Base-by-base conservation (phyloP, 305 asterid species). In the Fraxinus sp. region DNA sequence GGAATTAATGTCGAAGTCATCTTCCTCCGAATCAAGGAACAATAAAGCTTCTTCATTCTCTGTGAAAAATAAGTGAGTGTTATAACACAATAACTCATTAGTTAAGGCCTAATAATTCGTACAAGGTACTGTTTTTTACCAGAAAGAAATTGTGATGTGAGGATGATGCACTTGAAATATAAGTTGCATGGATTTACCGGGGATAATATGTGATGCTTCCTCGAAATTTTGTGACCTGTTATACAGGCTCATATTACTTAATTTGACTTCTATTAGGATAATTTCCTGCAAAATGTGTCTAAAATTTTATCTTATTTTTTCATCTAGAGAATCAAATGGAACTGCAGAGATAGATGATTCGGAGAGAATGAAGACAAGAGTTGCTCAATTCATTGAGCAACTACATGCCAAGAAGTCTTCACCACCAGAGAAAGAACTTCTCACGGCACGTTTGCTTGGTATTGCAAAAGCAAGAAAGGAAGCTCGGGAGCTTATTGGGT, bases 401-500 rank as follows among this genome's bases (percentile, higher is more conserved):
- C 90, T 95, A 57, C 98, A 94, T 81, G 91, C 91, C 73, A 92
- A 74, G 49, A 73, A 73, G 66, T 91, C 98, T 20, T 89, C 97
- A 16, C 89, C 94, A 3, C 92, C 85, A 10, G 99, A 94, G 87
- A 95, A 85, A 86, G 98, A 95, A 84, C 97, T 95, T 75, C 91
- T 89, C 82, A 91, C 97, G 20, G 93, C 97, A 83, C 92, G 94
- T 74, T 89, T 95, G 92, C 92, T 94, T 41, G 94, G 94, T 79
- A 90, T 94, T 81, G 93, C 92, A 74, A 93, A 89, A 89, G 86
- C 97, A 77, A 91, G 98, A 87, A 93, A 91, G 90, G 97, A 90
- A 86, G 97, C 91, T 32, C 90, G 97, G 16, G 88, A 85, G 84
- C 91, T 93, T 70, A 92, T 95, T 84, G 93, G 97, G 84, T 89